These are phyloP conservation scores for Staphylotrichum tortipilum DNA, from an alignment of 495 filamentous ascomycete species.

Conservation along the genomic window DNA sequence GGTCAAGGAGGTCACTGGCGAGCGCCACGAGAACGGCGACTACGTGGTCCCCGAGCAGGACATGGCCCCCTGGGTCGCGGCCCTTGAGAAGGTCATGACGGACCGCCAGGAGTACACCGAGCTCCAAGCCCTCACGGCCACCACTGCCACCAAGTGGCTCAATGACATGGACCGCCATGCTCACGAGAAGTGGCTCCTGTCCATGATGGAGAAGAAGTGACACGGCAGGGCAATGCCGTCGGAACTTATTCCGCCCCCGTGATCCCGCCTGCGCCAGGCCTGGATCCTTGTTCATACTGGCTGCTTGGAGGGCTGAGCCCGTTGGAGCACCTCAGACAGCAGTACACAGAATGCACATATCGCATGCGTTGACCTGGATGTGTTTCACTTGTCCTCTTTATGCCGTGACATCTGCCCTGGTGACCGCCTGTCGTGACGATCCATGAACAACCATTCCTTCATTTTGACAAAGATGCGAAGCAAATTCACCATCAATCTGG, in stretches of 20 bases:
- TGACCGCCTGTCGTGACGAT: too few relatives aligned
- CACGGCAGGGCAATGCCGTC: not conserved
- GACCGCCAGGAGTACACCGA: slow-evolving; percentile 11
- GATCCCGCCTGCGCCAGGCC: not conserved
- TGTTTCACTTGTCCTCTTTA: not conserved
- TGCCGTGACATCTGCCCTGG: not conserved
- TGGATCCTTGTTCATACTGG: not conserved
- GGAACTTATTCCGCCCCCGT: not conserved
- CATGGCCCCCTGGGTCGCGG: slow-evolving; percentile 15
- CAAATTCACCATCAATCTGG: too few relatives aligned
- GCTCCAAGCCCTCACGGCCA: slow-evolving; percentile 11
- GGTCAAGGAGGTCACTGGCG: slow-evolving; percentile 21
- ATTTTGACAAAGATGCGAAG: too few relatives aligned
- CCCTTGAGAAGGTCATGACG: slow-evolving; percentile 15
- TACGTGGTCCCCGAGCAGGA: slow-evolving; percentile 24
- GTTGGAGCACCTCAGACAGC: not conserved
- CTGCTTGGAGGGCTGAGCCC: slow-evolving; percentile 1
- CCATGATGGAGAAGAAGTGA: slow-evolving; percentile 16
- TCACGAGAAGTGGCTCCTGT: slow-evolving; percentile 24
- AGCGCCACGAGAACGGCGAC: slow-evolving; percentile 13
- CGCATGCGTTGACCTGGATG: not conserved
- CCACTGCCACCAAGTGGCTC: slow-evolving; percentile 16
- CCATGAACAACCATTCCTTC: too few relatives aligned
- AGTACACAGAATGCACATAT: slow-evolving; percentile 5
- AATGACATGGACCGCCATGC: slow-evolving; percentile 9